Conservation (phyloP, 441 rosid genomes). For the Gossypium laxum region DNA sequence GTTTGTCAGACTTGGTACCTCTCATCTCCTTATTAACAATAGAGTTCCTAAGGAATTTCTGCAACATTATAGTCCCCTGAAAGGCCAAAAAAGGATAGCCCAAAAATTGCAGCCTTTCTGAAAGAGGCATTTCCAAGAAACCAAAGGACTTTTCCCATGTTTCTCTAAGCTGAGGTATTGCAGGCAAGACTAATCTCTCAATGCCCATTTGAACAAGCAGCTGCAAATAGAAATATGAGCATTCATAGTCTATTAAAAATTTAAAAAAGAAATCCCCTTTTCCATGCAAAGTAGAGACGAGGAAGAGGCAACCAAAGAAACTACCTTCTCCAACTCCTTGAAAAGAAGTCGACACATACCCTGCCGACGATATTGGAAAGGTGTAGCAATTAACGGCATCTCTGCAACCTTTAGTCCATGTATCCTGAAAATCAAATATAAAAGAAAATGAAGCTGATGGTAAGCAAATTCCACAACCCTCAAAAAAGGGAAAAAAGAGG, state of each 20-base stretch:
- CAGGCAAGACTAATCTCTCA: slow-evolving; percentile 34
- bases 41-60: slow-evolving; percentile 19
- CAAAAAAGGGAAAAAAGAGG: not conserved
- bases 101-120: slow-evolving; percentile 22
- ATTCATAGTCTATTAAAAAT: not conserved
- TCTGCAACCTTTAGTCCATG: slow-evolving; percentile 34
- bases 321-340: slow-evolving; percentile 31
- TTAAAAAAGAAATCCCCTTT: not conserved
- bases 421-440: slow-evolving; percentile 23
- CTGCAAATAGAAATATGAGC: slow-evolving; percentile 13
- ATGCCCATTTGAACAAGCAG: slow-evolving; percentile 27
- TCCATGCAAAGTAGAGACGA: not conserved
- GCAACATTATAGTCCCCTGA: slow-evolving; percentile 31
- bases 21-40: slow-evolving; percentile 8
- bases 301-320: not conserved
- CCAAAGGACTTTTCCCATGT: slow-evolving; percentile 37
- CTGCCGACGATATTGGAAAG: slow-evolving; percentile 31
- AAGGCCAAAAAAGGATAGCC: slow-evolving; percentile 31
- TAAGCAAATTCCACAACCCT: slow-evolving; percentile 2
- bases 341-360: slow-evolving; percentile 37
- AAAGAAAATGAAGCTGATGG: not conserved
- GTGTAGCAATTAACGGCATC: slow-evolving; percentile 37
- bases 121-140: slow-evolving; percentile 25
- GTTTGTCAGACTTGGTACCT: slow-evolving; percentile 10
- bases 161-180: slow-evolving; percentile 25